Base-by-base conservation (phyloP, 2,329 filamentous ascomycete genomes). In the Arthrinium phaeospermum region DNA sequence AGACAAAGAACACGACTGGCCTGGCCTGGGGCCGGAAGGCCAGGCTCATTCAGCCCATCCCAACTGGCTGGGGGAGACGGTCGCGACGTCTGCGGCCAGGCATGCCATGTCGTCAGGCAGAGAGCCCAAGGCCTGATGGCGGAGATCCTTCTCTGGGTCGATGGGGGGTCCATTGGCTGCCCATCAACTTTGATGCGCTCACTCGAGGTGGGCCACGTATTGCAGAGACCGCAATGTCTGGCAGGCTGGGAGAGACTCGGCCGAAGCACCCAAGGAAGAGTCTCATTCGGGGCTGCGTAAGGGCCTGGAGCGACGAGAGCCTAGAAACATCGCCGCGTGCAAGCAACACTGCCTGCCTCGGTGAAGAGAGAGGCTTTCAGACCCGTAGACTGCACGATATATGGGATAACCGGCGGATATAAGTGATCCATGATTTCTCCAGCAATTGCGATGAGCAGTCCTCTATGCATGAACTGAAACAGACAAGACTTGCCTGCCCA, bases 41-140 rank as follows among this genome's bases (percentile, higher is more conserved):
- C 30, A 64, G 57, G 57, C 57, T 41, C 57, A 41, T 41, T n/a
- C 16, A 64, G 30, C 57, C 30, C 19, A 64, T 64, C 57, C 34
- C 57, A 41, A 64, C 57, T 64, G 57, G 34, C 57, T 64, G 57
- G 57, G 57, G 57, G 30, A 64, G 41, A 41, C 13, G 57, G 57
- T 64, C 57, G 57, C 57, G 57, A 64, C 57, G 57, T 41, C 34
- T 64, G 57, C 57, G 57, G 57, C 57, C 57, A 41, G 57, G 19
- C 34, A 61, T 61, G 19, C 41, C 34, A 61, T 61, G 19, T 64
- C 57, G 34, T 41, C 57, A 64, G 34, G 16, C 7, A 22, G 12
- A 19, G 34, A 10, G 10, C n/a, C 34, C 57, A 64, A 41, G n/a
- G 34, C 34, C 34, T 64, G 57, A 41, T n/a, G 57, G 57, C 57